Base-by-base conservation (phyloP, 352 stramenopile species). In the Phytophthora pseudosyringae region DNA sequence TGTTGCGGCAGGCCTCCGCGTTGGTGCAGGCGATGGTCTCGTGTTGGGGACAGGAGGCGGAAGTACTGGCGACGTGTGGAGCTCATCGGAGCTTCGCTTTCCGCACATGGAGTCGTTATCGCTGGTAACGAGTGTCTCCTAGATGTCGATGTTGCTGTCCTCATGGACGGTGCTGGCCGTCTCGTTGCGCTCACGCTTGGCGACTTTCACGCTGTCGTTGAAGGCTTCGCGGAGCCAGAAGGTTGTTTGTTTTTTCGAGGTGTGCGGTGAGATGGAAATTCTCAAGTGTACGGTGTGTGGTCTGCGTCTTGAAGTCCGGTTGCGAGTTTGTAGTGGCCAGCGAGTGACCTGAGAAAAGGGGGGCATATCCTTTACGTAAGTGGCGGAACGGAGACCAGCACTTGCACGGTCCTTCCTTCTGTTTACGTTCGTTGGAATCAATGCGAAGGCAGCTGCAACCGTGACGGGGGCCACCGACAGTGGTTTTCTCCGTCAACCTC, bases 261-360 rank as follows among this genome's bases (percentile, higher is more conserved):
- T 31, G 18, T 46, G 40, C 7, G 40, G 40, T 31, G 18, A 46
- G 18, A 46, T 31, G 40, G 18, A 29, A 46, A 46, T 46, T 46
- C 40, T 46, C 40, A 29, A 46, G 40, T 46, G 40, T 28, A 10
- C 40, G 18, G 18, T 43, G 40, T 29, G 3, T 29, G 18, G 18
- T 12, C 40, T 29, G 18, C 40, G 40, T 46, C 5, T 46, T 46
- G 31, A 28, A 46, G 9, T 3, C 40, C 18, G 18, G 0, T 3
- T 26, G 31, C n/a, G 18, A 26, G 38, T 26, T 44, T 21, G 21
- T 12, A 18, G 38, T 44, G 38, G 38, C 38, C 38, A 44, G 38
- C 38, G 38, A 25, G n/a, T 0, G n/a, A 44, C 7, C n/a, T 26
- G n/a, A 26, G 18, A 44, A 44, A 44, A 44, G n/a, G 38, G n/a